A percentile compares a stretch with the other conserved stretches of the same genome.
Evolutionary conservation across 108 stramenopile genomes (phyloP).

Genomic region (Cyclotella sp.): DNA sequence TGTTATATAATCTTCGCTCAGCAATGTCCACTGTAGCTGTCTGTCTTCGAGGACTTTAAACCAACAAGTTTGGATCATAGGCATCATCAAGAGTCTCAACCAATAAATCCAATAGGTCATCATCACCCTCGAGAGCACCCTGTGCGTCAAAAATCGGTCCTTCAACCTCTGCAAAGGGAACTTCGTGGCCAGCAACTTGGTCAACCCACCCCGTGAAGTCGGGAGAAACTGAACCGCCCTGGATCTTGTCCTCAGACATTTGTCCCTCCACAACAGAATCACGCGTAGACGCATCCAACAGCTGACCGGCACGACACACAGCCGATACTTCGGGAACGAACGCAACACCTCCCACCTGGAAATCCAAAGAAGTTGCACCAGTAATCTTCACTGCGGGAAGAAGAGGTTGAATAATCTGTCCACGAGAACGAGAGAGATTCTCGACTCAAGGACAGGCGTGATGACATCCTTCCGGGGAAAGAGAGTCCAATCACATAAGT

Average conservation of each 20-base stretch:
- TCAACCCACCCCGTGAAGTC: background rate
- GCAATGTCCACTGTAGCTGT: too few relatives aligned
- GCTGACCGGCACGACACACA: background rate
- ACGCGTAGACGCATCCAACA: background rate
- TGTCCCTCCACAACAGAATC: slow-evolving; percentile 8
- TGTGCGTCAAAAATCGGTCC: background rate
- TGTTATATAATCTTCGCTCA: too few relatives aligned
- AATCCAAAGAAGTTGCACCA: slow-evolving; percentile 47
- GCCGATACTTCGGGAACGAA: background rate
- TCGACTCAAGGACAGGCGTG: slow-evolving; percentile 4
- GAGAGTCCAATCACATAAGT: slow-evolving; percentile 7
- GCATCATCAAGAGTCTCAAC: slow-evolving; percentile 40
- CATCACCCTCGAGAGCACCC: slow-evolving; percentile 19
- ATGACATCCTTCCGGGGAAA: slow-evolving; percentile 1
- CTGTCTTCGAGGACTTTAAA: too few relatives aligned
- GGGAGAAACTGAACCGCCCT: background rate
- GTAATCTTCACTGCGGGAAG: slow-evolving; percentile 62
- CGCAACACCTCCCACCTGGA: background rate
- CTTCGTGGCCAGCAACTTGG: background rate
- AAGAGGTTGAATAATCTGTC: slow-evolving; percentile 3
- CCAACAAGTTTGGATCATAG: slow-evolving; percentile 27
- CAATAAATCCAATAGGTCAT: slow-evolving; percentile 44
- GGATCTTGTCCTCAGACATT: background rate
- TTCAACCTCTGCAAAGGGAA: background rate
- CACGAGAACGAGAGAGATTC: background rate